Conservation (phyloP, 768 basidiomycete genomes). For the Porpolomopsis calyptriformis region DNA sequence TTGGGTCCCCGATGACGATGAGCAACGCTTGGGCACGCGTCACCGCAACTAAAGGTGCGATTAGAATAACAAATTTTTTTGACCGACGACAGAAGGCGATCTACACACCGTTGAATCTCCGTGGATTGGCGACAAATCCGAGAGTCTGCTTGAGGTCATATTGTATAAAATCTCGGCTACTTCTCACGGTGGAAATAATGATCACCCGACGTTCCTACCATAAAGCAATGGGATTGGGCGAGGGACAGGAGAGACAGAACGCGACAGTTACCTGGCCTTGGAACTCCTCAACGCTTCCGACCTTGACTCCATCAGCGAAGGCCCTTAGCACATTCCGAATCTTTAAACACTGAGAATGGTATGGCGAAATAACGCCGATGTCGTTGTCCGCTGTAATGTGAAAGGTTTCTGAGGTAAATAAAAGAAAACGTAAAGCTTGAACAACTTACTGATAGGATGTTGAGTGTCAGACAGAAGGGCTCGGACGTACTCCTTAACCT, state of each 20-base stretch:
- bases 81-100: neutral
- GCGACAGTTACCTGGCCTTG: conserved; percentile 44
- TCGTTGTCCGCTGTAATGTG: conserved; percentile 32
- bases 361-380: conserved; percentile 54
- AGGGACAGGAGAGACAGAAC: conserved; percentile 10
- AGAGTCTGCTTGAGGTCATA: conserved; percentile 45
- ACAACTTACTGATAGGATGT: conserved; percentile 32
- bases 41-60: conserved; percentile 36
- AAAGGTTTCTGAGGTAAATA: conserved; percentile 11
- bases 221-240: neutral
- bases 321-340: conserved; percentile 29
- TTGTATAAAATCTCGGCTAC: conserved; percentile 38
- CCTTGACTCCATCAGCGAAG: conserved; percentile 36
- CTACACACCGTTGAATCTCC: conserved; percentile 46
- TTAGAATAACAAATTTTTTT: neutral
- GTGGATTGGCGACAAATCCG: conserved; percentile 46
- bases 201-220: conserved; percentile 45
- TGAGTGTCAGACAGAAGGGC: conserved; percentile 23
- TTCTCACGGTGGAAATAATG: conserved; percentile 49
- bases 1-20: conserved; percentile 49
- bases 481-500: conserved; percentile 42
- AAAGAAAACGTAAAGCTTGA: conserved; percentile 6
- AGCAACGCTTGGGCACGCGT: conserved; percentile 53
- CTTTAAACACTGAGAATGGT: conserved; percentile 48
- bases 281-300: conserved; percentile 59